Conservation (phyloP, 2,329 filamentous ascomycete genomes). For the Drechslerella stenobrocha region DNA sequence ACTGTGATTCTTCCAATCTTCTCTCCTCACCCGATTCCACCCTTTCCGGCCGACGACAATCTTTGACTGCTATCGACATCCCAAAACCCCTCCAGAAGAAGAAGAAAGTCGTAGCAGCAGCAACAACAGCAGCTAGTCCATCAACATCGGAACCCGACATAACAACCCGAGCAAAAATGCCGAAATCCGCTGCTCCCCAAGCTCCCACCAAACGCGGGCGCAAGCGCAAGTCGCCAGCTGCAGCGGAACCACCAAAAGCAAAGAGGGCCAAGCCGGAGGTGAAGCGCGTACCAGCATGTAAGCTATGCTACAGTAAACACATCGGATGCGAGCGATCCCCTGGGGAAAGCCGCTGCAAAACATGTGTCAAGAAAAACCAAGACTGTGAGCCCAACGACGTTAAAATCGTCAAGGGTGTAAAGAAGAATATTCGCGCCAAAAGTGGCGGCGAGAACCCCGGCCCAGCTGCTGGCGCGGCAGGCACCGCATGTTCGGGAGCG, state of each 20-base stretch:
- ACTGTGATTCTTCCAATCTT: background rate
- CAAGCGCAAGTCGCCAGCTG: constrained; percentile 19
- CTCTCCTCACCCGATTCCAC: background rate
- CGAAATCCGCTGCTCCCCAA: background rate
- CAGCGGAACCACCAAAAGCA: background rate
- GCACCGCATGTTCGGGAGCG: too few species aligned
- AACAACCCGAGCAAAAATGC: too few species aligned
- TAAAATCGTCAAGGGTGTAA: constrained; percentile 20
- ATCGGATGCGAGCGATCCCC: constrained; percentile 21
- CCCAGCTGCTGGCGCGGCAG: too few species aligned
- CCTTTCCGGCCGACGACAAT: background rate
- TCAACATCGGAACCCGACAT: background rate
- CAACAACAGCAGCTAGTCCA: too few species aligned
- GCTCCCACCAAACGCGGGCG: constrained; percentile 1
- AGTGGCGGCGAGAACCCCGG: background rate
- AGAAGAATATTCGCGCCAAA: background rate
- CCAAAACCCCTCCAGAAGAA: too few species aligned
- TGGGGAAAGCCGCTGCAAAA: constrained; percentile 16
- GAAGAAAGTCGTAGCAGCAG: too few species aligned
- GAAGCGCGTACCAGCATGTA: constrained; percentile 30
- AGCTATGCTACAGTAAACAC: constrained; percentile 32
- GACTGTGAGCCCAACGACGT: constrained; percentile 25
- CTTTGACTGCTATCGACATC: too few species aligned
- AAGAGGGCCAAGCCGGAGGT: constrained; percentile 17
- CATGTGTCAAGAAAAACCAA: constrained; percentile 10